These are phyloP conservation scores for Physcomitrellopsis africana DNA, from an alignment of 225 moss, liverwort and hornwort species.

Conservation along the genomic window DNA sequence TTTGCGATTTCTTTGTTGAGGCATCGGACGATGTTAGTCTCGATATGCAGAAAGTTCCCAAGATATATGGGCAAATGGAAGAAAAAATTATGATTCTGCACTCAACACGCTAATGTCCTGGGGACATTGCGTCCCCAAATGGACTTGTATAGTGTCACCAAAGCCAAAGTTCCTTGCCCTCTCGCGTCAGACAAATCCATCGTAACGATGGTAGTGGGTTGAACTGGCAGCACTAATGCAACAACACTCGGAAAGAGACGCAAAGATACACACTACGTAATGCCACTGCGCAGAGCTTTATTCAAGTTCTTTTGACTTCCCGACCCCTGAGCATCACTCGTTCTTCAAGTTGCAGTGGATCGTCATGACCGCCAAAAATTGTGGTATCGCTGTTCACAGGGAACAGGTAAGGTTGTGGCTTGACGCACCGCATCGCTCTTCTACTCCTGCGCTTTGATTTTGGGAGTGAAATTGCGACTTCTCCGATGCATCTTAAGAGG, in stretches of 20 bases:
- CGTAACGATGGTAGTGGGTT: too few relatives aligned
- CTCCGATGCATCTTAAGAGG: too few relatives aligned
- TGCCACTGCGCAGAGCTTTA: too few relatives aligned
- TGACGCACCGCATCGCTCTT: background rate
- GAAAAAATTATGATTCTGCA: background rate
- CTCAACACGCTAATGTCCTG: background rate
- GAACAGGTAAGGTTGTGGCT: constrained; percentile 34
- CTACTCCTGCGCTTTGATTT: background rate
- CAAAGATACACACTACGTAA: too few relatives aligned
- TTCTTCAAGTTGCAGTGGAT: background rate
- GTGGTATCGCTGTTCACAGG: constrained; percentile 29
- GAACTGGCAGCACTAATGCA: too few relatives aligned
- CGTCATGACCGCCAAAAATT: constrained; percentile 40
- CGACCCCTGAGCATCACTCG: too few relatives aligned
- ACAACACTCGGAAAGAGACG: too few relatives aligned
- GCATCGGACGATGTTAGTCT: constrained; percentile 90
- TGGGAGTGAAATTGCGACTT: background rate
- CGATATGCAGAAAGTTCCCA: constrained; percentile 58
- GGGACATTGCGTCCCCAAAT: too few relatives aligned
- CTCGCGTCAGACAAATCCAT: too few relatives aligned
- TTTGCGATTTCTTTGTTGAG: constrained; percentile 74
- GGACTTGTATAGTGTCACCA: too few relatives aligned
- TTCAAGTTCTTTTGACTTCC: too few relatives aligned
- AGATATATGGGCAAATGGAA: background rate
- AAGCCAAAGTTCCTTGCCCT: too few relatives aligned